phyloP scores from a whole-genome alignment of 1,284 basidiomycete genomes.

The Trametes polyzona region DNA sequence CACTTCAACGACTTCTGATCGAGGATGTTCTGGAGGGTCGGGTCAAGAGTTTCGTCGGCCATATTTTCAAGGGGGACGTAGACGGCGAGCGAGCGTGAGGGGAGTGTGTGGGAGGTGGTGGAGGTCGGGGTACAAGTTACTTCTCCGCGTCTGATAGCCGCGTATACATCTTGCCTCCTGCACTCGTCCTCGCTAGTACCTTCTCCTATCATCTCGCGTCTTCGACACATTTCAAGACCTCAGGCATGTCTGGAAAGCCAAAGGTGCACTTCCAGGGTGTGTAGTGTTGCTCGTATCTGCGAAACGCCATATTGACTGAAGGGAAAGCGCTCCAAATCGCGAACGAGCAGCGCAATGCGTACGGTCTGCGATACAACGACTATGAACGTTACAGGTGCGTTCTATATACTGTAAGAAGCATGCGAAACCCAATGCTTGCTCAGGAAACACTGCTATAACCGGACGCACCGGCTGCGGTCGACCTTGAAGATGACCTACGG shows the following conservation, averaged over 20 bases:
- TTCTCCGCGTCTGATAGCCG: conserved; percentile 22
- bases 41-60: conserved; percentile 63
- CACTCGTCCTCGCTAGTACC: conserved; percentile 31
- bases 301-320: conserved; percentile 5
- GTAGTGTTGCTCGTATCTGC: not conserved
- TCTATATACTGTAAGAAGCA: no score
- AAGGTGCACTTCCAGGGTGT: conserved; percentile 38
- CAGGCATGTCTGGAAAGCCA: conserved; percentile 33
- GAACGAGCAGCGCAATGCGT: conserved; percentile 89
- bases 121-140: conserved; percentile 13
- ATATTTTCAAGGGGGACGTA: conserved; percentile 32
- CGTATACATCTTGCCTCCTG: conserved; percentile 26
- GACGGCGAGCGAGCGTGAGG: not conserved
- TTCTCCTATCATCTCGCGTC: conserved; percentile 28
- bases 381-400: conserved; percentile 79
- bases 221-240: conserved; percentile 12
- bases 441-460: conserved; percentile 90
- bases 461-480: conserved; percentile 86
- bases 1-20: conserved; percentile 91
- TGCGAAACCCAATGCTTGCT: not conserved
- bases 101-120: conserved; percentile 3
- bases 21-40: conserved; percentile 88
- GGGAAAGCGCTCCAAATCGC: conserved; percentile 74
- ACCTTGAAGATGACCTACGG: conserved; percentile 87
- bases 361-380: conserved; percentile 91